A percentile compares a stretch with the other conserved stretches of the same genome.
These are phyloP conservation scores for Talaromyces stipitatus DNA, from an alignment of 495 filamentous ascomycete species.

Conservation along the genomic window DNA sequence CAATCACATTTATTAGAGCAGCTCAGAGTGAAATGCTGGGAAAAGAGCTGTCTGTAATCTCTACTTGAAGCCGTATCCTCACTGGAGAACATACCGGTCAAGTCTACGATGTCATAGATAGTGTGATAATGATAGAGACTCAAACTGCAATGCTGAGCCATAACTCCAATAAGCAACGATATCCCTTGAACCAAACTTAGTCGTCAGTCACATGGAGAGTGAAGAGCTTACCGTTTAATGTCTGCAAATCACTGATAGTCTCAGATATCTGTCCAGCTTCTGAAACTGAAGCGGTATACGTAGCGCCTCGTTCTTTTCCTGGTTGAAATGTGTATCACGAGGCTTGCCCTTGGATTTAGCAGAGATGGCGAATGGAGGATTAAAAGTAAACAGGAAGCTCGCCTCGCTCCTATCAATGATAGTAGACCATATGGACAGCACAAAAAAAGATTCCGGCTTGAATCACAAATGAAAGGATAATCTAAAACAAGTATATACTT, in stretches of 20 bases:
- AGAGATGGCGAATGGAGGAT: too few species aligned
- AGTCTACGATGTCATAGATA: background rate
- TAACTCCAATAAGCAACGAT: conserved; percentile 1
- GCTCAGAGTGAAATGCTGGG: background rate
- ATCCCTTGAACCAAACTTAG: background rate
- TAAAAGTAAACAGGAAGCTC: background rate
- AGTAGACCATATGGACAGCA: background rate
- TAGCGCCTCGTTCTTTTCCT: background rate
- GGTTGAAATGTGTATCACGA: background rate
- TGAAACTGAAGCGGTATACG: background rate
- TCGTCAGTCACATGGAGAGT: background rate
- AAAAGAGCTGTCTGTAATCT: background rate
- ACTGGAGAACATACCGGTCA: background rate
- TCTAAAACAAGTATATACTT: conserved; percentile 4
- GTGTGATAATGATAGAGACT: conserved; percentile 1
- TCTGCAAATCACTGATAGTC: conserved; percentile 1
- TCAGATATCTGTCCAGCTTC: background rate
- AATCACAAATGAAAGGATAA: conserved; percentile 4
- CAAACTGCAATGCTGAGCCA: background rate
- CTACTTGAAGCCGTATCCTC: background rate
- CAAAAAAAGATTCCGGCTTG: conserved; percentile 3
- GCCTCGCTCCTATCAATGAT: background rate
- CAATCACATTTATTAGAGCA: background rate
- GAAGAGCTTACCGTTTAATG: background rate
- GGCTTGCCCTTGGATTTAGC: background rate